Evolutionary conservation across 1,284 basidiomycete genomes (phyloP).

Genomic region (Cryptococcus sp.): DNA sequence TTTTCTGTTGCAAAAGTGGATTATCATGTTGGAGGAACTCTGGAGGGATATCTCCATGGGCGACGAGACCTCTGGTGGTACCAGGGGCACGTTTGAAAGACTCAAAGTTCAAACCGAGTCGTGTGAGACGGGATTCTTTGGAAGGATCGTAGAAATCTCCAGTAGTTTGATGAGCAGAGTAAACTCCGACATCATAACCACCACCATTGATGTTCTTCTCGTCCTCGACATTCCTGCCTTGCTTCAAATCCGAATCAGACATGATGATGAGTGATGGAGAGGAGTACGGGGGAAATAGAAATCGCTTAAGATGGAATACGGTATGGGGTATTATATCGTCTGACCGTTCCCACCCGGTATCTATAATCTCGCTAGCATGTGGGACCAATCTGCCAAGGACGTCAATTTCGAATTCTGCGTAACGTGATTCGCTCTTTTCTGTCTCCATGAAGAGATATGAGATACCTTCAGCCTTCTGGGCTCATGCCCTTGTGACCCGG

Average conservation of each 20-base stretch:
- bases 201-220: conserved; percentile 7
- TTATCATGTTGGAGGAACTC: conserved; percentile 31
- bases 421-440: no score
- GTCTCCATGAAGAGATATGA: no score
- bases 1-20: conserved; percentile 47
- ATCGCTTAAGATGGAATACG: no score
- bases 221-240: not conserved
- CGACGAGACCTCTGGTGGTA: conserved; percentile 30
- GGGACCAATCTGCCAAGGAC: no score
- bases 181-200: conserved; percentile 7
- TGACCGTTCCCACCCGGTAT: no score
- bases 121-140: conserved; percentile 43
- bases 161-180: conserved; percentile 5
- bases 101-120: conserved; percentile 45
- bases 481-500: no score
- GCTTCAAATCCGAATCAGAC: not conserved
- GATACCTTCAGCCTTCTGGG: no score
- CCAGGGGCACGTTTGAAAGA: conserved; percentile 50
- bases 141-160: conserved; percentile 44
- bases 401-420: no score
- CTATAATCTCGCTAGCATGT: no score
- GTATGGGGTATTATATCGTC: no score
- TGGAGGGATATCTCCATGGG: conserved; percentile 31
- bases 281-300: no score
- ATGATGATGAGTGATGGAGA: conserved; percentile 14